These are phyloP conservation scores for Aurantiochytrium sp. DNA, from an alignment of 108 stramenopile species.

Conservation along the genomic window DNA sequence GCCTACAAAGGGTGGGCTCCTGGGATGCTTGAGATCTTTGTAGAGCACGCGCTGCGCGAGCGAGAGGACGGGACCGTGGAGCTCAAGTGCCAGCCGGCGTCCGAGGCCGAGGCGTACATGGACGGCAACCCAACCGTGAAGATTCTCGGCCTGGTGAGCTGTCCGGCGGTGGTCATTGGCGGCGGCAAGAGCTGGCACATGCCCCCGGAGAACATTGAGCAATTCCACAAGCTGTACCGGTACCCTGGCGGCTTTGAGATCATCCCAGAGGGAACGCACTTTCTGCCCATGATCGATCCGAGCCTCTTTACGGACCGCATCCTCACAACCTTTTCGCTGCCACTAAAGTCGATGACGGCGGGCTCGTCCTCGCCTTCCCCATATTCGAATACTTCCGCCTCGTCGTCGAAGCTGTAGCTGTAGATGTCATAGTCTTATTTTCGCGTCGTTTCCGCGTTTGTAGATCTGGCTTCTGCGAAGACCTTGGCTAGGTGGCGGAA, in stretches of 20 bases:
- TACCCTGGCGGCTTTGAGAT: background rate
- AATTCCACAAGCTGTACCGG: background rate
- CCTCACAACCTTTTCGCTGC: background rate
- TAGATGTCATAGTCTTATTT: no score
- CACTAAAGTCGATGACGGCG: background rate
- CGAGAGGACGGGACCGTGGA: background rate
- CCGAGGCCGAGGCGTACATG: background rate
- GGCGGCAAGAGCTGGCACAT: background rate
- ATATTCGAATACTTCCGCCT: no score
- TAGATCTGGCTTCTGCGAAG: no score
- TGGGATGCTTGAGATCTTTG: background rate
- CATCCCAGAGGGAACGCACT: background rate
- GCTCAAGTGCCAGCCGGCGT: background rate
- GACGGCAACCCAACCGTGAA: background rate
- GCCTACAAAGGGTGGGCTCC: background rate
- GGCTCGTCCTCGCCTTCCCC: no score
- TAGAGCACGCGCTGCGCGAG: background rate
- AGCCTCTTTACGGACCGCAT: background rate
- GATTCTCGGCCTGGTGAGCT: background rate
- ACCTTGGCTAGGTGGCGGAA: no score
- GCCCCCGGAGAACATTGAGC: background rate
- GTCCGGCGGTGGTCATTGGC: background rate
- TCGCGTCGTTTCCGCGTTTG: no score
- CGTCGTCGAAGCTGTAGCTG: no score
- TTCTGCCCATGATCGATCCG: background rate